Evolutionary conservation across 2,329 filamentous ascomycete species (phyloP).

Genomic region (Paecilomyces fulvus): DNA sequence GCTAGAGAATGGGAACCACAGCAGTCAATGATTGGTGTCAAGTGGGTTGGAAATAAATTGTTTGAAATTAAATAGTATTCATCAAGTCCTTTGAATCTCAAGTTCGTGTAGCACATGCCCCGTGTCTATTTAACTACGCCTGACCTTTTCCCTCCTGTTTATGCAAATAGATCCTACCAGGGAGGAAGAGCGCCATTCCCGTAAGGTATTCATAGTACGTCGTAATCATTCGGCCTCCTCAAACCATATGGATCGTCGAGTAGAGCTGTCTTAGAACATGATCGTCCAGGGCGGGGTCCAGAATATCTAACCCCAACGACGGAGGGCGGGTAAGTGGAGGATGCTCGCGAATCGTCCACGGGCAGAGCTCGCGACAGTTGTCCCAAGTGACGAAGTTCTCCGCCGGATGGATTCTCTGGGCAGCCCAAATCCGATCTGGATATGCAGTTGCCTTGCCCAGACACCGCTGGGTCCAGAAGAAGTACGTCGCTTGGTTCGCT

Average conservation of each 20-base stretch:
- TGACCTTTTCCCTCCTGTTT: background rate
- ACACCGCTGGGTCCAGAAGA: slow-evolving; percentile 27
- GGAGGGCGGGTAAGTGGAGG: slow-evolving; percentile 25
- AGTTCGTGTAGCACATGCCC: background rate
- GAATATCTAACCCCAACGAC: slow-evolving; percentile 23
- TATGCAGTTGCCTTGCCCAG: slow-evolving; percentile 19
- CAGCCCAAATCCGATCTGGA: slow-evolving; percentile 25
- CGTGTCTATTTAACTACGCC: background rate
- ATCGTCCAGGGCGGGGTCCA: slow-evolving; percentile 23
- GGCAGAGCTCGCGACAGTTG: slow-evolving; percentile 31
- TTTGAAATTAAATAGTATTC: background rate
- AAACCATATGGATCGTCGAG: slow-evolving; percentile 27
- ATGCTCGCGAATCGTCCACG: slow-evolving; percentile 32
- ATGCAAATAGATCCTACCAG: background rate
- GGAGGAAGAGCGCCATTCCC: background rate
- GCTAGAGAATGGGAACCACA: background rate
- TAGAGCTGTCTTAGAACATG: slow-evolving; percentile 27
- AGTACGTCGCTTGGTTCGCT: slow-evolving; percentile 22
- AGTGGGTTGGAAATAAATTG: background rate
- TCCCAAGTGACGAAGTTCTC: slow-evolving; percentile 24
- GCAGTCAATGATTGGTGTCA: background rate
- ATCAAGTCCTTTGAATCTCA: background rate
- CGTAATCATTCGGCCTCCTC: background rate
- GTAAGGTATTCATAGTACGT: background rate
- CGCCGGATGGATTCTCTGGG: slow-evolving; percentile 30